Evolutionary conservation across 2,329 filamentous ascomycete species (phyloP).

Genomic region (Hypoxylon sp.): DNA sequence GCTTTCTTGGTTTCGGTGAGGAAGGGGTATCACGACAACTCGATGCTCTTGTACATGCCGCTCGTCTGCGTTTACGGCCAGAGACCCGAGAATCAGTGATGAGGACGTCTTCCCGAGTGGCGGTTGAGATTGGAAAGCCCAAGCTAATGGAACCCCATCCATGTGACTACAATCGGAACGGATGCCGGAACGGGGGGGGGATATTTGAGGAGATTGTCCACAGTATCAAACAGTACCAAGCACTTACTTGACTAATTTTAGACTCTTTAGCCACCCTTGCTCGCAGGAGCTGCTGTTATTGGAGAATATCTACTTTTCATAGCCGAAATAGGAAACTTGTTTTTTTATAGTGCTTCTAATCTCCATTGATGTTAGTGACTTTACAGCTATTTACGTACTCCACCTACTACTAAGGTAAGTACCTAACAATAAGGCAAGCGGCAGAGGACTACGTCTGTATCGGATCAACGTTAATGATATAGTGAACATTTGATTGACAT

Average conservation of each 20-base stretch:
- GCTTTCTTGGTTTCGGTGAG: slow-evolving; percentile 64
- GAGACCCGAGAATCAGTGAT: slow-evolving; percentile 57
- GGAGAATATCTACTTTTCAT: slow-evolving; percentile 40
- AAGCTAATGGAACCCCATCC: slow-evolving; percentile 2
- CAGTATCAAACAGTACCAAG: slow-evolving; percentile 25
- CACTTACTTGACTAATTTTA: slow-evolving; percentile 38
- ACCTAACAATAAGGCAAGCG: background rate
- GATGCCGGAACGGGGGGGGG: background rate
- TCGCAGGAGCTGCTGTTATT: slow-evolving; percentile 41
- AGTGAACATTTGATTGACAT: background rate
- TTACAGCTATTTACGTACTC: too few relatives aligned
- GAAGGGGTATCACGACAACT: slow-evolving; percentile 63
- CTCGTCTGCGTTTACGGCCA: slow-evolving; percentile 69
- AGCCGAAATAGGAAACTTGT: slow-evolving; percentile 42
- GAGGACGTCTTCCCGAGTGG: slow-evolving; percentile 8
- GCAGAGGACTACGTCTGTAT: background rate
- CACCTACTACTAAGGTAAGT: too few relatives aligned
- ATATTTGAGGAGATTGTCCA: slow-evolving; percentile 14
- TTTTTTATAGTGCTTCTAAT: slow-evolving; percentile 13
- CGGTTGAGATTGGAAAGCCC: slow-evolving; percentile 1
- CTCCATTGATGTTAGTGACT: slow-evolving; percentile 14
- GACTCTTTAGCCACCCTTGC: slow-evolving; percentile 41
- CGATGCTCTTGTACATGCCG: slow-evolving; percentile 67
- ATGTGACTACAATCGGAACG: slow-evolving; percentile 19
- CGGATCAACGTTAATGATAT: background rate